phyloP scores from a whole-genome alignment of 768 basidiomycete species.

The Auriscalpium orientale region DNA sequence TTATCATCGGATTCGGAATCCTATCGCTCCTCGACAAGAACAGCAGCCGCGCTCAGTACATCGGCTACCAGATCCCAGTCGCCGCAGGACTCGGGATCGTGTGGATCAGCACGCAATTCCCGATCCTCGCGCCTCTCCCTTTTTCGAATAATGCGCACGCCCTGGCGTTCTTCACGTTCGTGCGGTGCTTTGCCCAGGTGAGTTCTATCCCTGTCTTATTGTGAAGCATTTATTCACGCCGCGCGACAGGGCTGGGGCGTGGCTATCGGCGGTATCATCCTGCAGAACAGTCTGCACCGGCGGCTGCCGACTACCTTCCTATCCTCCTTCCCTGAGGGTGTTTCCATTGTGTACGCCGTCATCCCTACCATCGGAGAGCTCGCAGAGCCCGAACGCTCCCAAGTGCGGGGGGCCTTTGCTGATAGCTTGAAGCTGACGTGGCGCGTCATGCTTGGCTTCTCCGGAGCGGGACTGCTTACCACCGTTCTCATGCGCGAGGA shows the following conservation, averaged over 20 bases:
- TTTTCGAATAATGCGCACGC: constrained; percentile 26
- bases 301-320: constrained; percentile 34
- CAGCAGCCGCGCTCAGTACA: constrained; percentile 2
- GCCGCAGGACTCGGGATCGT: constrained; percentile 8
- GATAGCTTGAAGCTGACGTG: constrained; percentile 32
- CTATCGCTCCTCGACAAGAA: constrained; percentile 9
- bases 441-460: constrained; percentile 35
- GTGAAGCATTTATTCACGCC: no score
- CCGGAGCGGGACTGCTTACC: constrained; percentile 28
- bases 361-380: constrained; percentile 36
- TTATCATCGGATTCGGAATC: constrained; percentile 14
- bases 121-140: constrained; percentile 22
- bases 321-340: constrained; percentile 26
- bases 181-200: constrained; percentile 18
- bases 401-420: constrained; percentile 38
- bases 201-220: neutral
- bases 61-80: constrained; percentile 10
- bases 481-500: constrained; percentile 24
- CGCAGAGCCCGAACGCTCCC: constrained; percentile 21
- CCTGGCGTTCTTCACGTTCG: constrained; percentile 24
- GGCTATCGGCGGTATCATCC: constrained; percentile 39
- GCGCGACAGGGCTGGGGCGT: constrained; percentile 40
- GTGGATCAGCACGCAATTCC: constrained; percentile 7
- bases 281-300: constrained; percentile 41
- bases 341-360: constrained; percentile 36